Evolutionary conservation across 495 filamentous ascomycete species (phyloP).

Genomic region (Podospora sp.): DNA sequence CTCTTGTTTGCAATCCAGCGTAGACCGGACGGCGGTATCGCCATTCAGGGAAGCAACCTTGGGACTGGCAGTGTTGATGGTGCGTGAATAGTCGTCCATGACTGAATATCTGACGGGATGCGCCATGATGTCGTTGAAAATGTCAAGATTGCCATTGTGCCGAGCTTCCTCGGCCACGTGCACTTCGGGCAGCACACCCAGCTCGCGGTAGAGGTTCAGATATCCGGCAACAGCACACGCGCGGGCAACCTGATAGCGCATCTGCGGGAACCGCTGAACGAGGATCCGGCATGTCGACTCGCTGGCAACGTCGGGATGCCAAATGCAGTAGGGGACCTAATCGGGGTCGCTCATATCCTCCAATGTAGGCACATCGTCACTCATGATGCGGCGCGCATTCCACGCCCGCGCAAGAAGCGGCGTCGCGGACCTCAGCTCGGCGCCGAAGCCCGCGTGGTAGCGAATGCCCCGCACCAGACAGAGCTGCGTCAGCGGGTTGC

Average conservation of each 20-base stretch:
- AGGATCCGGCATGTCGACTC: conserved; percentile 41
- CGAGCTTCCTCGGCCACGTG: conserved; percentile 28
- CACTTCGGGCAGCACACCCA: conserved; percentile 27
- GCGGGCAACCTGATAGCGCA: conserved; percentile 26
- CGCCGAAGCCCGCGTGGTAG: conserved; percentile 31
- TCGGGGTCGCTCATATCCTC: conserved; percentile 30
- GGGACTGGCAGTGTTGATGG: conserved; percentile 16
- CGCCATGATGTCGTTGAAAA: conserved; percentile 22
- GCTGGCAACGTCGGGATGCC: conserved; percentile 41
- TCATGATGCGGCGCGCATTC: conserved; percentile 47
- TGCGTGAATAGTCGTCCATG: conserved; percentile 25
- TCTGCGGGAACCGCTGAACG: conserved; percentile 19
- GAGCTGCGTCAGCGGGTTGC: conserved; percentile 5
- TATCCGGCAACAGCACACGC: conserved; percentile 30
- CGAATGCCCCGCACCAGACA: conserved; percentile 35
- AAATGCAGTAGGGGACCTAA: conserved; percentile 47
- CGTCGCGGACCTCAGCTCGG: conserved; percentile 23
- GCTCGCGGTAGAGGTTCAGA: conserved; percentile 21
- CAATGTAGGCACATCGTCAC: conserved; percentile 34
- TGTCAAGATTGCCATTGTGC: conserved; percentile 17
- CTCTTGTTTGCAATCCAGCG: conserved; percentile 5
- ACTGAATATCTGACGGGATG: conserved; percentile 17
- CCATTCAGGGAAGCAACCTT: conserved; percentile 22
- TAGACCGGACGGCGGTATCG: conserved; percentile 22
- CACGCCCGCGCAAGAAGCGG: conserved; percentile 29